These are phyloP conservation scores for Neonectria magnoliae DNA, from an alignment of 2,329 filamentous ascomycete genomes.

Conservation along the genomic window DNA sequence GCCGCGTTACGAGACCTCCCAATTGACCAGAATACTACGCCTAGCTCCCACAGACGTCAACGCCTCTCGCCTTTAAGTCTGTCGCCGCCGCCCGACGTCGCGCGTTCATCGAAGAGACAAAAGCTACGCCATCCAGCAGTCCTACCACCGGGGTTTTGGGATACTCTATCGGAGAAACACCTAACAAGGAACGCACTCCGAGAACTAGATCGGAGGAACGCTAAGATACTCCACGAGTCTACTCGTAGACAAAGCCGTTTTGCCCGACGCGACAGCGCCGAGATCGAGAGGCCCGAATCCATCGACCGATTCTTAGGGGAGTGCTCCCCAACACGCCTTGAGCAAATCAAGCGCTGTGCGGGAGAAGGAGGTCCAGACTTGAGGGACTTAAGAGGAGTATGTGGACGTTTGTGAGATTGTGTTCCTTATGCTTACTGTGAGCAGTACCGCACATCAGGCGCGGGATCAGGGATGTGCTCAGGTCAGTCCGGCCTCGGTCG, in stretches of 20 bases:
- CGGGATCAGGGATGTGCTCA: neutral
- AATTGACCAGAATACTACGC: no score
- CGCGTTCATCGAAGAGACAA: no score
- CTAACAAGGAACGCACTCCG: conserved; percentile 17
- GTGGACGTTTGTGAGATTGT: neutral
- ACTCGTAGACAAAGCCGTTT: neutral
- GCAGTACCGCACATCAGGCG: neutral
- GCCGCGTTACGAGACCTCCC: no score
- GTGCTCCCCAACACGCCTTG: neutral
- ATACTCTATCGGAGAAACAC: conserved; percentile 12
- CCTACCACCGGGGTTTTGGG: conserved; percentile 20
- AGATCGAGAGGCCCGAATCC: neutral
- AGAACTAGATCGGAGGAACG: conserved; percentile 15
- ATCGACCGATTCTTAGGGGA: neutral
- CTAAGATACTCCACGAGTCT: neutral
- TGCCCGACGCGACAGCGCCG: neutral
- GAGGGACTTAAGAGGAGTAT: neutral
- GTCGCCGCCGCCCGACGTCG: no score
- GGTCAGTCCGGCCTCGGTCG: neutral
- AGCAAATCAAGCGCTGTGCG: neutral
- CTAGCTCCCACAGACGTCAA: no score
- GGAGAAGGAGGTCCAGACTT: neutral
- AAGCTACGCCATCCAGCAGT: neutral
- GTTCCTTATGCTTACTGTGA: neutral
- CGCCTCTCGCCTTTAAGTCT: no score